phyloP scores from a whole-genome alignment of 495 filamentous ascomycete genomes.

The Elaphomyces granulatus region DNA sequence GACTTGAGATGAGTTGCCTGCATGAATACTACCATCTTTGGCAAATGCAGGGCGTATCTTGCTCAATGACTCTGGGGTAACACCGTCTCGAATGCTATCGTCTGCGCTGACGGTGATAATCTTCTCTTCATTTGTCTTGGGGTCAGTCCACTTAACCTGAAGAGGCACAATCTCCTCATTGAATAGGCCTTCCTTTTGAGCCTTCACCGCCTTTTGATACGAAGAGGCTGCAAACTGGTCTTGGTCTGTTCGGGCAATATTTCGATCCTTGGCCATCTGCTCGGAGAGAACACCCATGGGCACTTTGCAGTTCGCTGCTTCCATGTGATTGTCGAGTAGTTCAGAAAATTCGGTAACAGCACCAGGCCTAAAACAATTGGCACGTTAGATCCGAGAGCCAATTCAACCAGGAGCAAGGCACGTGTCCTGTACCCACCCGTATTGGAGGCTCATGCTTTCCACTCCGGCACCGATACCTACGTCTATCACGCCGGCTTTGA shows the following conservation, averaged over 20 bases:
- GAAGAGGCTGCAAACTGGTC: slow-evolving; percentile 81
- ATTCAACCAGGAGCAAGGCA: neutral
- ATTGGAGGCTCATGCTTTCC: slow-evolving; percentile 93
- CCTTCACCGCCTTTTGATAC: slow-evolving; percentile 77
- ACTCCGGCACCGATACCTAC: slow-evolving; percentile 89
- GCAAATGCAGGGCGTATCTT: slow-evolving; percentile 90
- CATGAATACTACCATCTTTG: slow-evolving; percentile 86
- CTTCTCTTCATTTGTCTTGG: slow-evolving; percentile 79
- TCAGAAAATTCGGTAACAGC: slow-evolving; percentile 93
- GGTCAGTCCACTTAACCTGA: slow-evolving; percentile 70
- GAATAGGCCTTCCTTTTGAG: slow-evolving; percentile 81
- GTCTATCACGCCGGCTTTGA: slow-evolving; percentile 83
- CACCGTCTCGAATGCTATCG: slow-evolving; percentile 74
- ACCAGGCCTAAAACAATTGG: slow-evolving; percentile 39
- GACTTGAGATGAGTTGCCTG: slow-evolving; percentile 91
- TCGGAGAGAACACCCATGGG: slow-evolving; percentile 94
- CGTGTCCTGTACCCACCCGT: slow-evolving; percentile 44
- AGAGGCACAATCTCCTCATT: slow-evolving; percentile 84
- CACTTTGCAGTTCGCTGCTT: slow-evolving; percentile 92
- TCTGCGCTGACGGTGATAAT: slow-evolving; percentile 72
- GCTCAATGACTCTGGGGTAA: slow-evolving; percentile 68
- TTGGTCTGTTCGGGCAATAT: slow-evolving; percentile 56
- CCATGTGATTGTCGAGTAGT: slow-evolving; percentile 66
- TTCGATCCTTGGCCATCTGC: slow-evolving; percentile 78
- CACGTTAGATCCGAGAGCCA: neutral